These are phyloP conservation scores for Pseudohyphozyma bogoriensis DNA, from an alignment of 768 basidiomycete genomes.

Conservation along the genomic window DNA sequence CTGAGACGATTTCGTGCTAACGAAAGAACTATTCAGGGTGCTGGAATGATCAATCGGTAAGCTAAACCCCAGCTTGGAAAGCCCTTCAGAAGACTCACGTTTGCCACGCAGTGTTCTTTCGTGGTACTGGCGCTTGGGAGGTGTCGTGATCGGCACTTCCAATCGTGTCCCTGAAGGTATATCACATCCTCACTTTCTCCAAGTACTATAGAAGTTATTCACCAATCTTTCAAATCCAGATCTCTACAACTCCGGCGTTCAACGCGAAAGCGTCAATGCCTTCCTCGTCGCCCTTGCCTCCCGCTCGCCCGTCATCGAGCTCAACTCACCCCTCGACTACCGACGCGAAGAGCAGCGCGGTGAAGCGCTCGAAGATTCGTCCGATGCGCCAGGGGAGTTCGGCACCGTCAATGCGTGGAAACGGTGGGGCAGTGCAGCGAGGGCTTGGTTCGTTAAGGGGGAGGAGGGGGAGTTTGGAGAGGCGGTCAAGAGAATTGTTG, in stretches of 20 bases:
- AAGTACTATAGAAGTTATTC: too few species aligned
- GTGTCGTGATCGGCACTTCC: slow-evolving; percentile 45
- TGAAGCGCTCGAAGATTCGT: not conserved
- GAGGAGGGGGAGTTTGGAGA: slow-evolving; percentile 25
- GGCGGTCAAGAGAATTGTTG: slow-evolving; percentile 24
- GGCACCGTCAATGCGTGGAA: slow-evolving; percentile 23
- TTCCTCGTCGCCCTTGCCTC: slow-evolving; percentile 51
- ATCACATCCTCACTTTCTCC: slow-evolving; percentile 26
- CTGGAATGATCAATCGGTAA: slow-evolving; percentile 43
- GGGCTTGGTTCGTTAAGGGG: slow-evolving; percentile 28
- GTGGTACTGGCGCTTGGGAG: slow-evolving; percentile 57
- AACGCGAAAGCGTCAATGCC: slow-evolving; percentile 49
- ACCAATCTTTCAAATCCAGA: slow-evolving; percentile 40
- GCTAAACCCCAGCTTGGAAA: not conserved
- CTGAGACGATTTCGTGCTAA: too few species aligned
- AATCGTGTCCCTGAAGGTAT: slow-evolving; percentile 31
- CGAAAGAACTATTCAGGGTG: too few species aligned
- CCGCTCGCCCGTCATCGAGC: slow-evolving; percentile 46
- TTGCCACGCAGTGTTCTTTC: slow-evolving; percentile 44
- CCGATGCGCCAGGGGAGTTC: slow-evolving; percentile 9
- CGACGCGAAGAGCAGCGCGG: slow-evolving; percentile 30
- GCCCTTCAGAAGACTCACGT: not conserved
- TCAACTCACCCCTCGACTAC: slow-evolving; percentile 47
- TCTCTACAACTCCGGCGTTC: slow-evolving; percentile 52
- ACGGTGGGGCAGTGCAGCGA: slow-evolving; percentile 23